phyloP scores from a whole-genome alignment of 768 basidiomycete genomes.

The Suillus lakei region DNA sequence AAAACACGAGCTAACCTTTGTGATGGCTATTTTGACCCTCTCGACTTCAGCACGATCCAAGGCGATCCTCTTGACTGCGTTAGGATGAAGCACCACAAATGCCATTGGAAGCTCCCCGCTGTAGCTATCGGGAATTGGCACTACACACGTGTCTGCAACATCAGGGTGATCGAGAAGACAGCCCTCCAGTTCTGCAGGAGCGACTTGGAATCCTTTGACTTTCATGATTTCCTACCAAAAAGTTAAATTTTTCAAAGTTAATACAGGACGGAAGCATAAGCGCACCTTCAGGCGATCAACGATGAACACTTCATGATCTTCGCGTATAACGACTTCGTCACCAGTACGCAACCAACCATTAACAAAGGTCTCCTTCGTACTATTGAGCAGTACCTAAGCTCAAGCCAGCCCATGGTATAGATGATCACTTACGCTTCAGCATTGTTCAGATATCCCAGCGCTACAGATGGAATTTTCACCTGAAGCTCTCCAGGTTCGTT shows the following conservation, averaged over 20 bases:
- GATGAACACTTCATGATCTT: slow-evolving; percentile 61
- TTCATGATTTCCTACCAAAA: slow-evolving; percentile 63
- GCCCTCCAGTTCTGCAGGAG: slow-evolving; percentile 74
- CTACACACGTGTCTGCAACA: slow-evolving; percentile 65
- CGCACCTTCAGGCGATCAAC: slow-evolving; percentile 66
- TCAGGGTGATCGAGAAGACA: slow-evolving; percentile 65
- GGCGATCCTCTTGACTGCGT: slow-evolving; percentile 42
- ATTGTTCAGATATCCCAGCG: slow-evolving; percentile 56
- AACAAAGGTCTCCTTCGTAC: slow-evolving; percentile 70
- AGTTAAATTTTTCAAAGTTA: slow-evolving; percentile 11
- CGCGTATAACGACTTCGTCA: slow-evolving; percentile 61
- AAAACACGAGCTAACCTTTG: slow-evolving; percentile 41
- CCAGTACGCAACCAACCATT: slow-evolving; percentile 79
- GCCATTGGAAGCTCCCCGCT: slow-evolving; percentile 76
- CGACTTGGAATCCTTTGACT: slow-evolving; percentile 74
- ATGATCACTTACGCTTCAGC: slow-evolving; percentile 56
- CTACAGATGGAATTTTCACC: slow-evolving; percentile 47
- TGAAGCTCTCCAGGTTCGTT: slow-evolving; percentile 67
- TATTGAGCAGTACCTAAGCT: slow-evolving; percentile 27
- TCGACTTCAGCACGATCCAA: slow-evolving; percentile 33
- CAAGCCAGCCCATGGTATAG: neutral
- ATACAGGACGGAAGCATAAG: neutral
- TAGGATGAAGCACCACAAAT: slow-evolving; percentile 57
- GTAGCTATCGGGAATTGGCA: slow-evolving; percentile 69
- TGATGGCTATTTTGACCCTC: slow-evolving; percentile 50